Percentiles rank a stretch among this genome's conserved stretches.
Evolutionary conservation across 352 stramenopile genomes (phyloP).

Genomic region (Phytophthora sojae): DNA sequence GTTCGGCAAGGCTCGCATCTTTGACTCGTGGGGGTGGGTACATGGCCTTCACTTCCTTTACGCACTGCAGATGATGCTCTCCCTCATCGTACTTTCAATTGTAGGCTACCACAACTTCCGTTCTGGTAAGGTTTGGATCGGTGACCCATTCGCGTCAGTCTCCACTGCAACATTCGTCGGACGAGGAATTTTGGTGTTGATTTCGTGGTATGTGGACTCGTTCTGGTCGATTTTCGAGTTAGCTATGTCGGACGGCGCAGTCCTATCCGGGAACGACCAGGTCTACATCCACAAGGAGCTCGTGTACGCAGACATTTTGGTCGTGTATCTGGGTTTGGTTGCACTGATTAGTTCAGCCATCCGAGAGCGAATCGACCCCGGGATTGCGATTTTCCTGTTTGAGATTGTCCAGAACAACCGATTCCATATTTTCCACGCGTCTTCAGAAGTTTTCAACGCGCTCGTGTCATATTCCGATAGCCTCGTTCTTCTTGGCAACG

Average conservation of each 20-base stretch:
- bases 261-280: constrained; percentile 1
- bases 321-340: constrained; percentile 30
- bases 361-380: constrained; percentile 31
- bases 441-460: background rate
- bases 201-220: constrained; percentile 35
- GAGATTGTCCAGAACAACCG: background rate
- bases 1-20: constrained; percentile 25
- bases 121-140: constrained; percentile 46
- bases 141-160: constrained; percentile 45
- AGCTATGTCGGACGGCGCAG: constrained; percentile 24
- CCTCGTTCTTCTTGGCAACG: background rate
- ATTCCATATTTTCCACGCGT: background rate
- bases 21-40: constrained; percentile 48
- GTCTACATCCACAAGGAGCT: constrained; percentile 33
- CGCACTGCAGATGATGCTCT: constrained; percentile 19
- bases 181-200: constrained; percentile 27
- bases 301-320: constrained; percentile 39
- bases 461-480: background rate
- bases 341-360: constrained; percentile 16
- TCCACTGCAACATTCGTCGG: constrained; percentile 29
- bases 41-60: constrained; percentile 39
- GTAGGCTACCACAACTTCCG: constrained; percentile 33
- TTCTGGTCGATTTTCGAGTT: constrained; percentile 48
- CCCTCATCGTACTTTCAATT: constrained; percentile 26
- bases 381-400: constrained; percentile 16